Evolutionary conservation across 139 green algal genomes (phyloP), one percentile per base, ranked within the genome.

Genomic region (Chlorella ohadii): DNA sequence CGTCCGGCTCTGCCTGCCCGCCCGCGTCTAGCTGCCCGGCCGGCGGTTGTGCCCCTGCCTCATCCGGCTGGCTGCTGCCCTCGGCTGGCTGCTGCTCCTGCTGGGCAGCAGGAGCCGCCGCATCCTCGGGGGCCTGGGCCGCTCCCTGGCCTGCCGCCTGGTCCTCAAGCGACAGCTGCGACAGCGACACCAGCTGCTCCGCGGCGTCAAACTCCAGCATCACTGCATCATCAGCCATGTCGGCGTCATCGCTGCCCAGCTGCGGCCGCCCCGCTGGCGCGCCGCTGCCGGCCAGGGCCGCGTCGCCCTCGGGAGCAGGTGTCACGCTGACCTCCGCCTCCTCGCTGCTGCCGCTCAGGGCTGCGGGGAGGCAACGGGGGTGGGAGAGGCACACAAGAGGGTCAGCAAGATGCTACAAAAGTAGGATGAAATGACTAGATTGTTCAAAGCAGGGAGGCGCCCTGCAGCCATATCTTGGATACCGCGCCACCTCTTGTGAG

Each of bases 181-280:
- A 34, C 31, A 87, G 67, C 16, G 28, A 44, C 34, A 90, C 44
- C 75, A 87, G 73, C 59, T 82, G 81, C 56, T 87, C 82, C 38
- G 72, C 76, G 20, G 71, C 72, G 7, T 84, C 85, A 36, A 80
- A 78, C 31, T 88, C 86, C 38, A 86, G 76, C 68, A 90, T 66
- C 34, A 90, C 86, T 1, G 74, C 86, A 55, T 88, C 85, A 47
- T 88, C 70, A 61, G 75, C 25, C 81, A 89, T 83, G 34, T 86
- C 81, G 41, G 71, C 71, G 25, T 81, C 81, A 61, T 75, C 71
- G 81, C 81, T 82, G 78, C 78, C 78, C n/a, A 83, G n/a, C 41
- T 63, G 63, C 9, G 31, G 34, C 12, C 63, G 63, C 55, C 55
- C 27, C 33, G 55, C 55, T 3, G 34, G 31, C 1, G 55, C 55